Conservation (phyloP, 768 basidiomycete genomes). For the Hemileccinum impolitum region DNA sequence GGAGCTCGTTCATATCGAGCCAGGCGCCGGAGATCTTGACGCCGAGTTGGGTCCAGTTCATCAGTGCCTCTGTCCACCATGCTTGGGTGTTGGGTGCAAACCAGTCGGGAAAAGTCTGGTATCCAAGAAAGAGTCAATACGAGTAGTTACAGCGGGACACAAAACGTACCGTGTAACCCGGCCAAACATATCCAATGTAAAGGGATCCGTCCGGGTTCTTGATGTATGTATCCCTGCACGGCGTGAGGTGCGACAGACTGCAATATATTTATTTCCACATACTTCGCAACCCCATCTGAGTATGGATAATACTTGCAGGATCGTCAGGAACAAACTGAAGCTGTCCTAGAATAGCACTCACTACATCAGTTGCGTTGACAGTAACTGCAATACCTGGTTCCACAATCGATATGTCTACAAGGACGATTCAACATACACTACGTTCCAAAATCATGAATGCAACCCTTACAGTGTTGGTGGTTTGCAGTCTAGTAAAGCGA, state of each 20-base stretch:
- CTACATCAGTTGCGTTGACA: conserved; percentile 58
- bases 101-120: conserved; percentile 70
- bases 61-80: conserved; percentile 62
- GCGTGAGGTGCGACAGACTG: neutral
- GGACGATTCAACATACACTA: neutral
- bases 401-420: conserved; percentile 65
- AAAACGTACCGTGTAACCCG: conserved; percentile 70
- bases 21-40: conserved; percentile 64
- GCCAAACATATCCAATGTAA: conserved; percentile 77
- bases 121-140: too few species aligned
- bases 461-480: conserved; percentile 28
- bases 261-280: conserved; percentile 12
- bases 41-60: conserved; percentile 48
- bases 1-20: conserved; percentile 68
- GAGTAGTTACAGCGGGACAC: too few species aligned
- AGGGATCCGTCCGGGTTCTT: conserved; percentile 72
- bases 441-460: neutral
- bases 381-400: conserved; percentile 60
- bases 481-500: conserved; percentile 17
- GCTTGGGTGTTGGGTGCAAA: conserved; percentile 47
- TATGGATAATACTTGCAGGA: conserved; percentile 62
- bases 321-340: neutral
- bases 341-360: conserved; percentile 32
- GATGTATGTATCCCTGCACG: conserved; percentile 59
- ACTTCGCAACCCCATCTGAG: conserved; percentile 57